Base-by-base conservation (phyloP, 371 early-diverging fungal genomes). In the Gilbertella persicaria region DNA sequence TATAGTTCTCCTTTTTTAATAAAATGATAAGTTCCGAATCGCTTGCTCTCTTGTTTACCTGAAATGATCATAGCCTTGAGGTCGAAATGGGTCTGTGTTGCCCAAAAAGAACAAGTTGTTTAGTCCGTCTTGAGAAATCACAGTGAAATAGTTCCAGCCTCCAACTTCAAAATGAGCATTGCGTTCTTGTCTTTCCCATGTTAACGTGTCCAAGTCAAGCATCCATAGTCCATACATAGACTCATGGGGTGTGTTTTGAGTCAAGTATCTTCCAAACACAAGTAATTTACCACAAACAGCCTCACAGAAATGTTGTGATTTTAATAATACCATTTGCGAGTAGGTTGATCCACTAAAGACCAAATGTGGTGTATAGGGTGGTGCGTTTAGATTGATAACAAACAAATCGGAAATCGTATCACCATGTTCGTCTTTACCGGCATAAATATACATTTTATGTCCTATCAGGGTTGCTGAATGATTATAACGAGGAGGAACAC, bases 231-330 rank as follows among this genome's bases (percentile, higher is more conserved):
- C 85, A 42, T 82, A 79, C 66, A 20, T 66, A 45, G 26, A 47
- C 38, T 60, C 53, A 24, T 45, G 36, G n/a, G n/a, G n/a, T n/a
- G n/a, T n/a, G n/a, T n/a, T 37, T 36, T 40, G 49, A 45, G 55
- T 56, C 42, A 78, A 38, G 48, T 74, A 75, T 10, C 78, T 67
- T 10, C 84, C 83, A 72, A 83, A 82, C 2, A 86, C 75, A 0
- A 88, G 60, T 6, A 78, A 63, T 51, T 83, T 83, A 10, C 78
- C 80, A 38, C 84, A 84, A 5, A 88, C 66, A 0, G 79, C 66
- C 58, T 88, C 85, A 44, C 79, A 82, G 54, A 86, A 86, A 58
- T 85, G 86, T 36, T 86, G 85, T 12, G 84, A 83, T 52, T 83
- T 80, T 21, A 83, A 59, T 14, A 84, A 57, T 5, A 83, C 85